Evolutionary conservation across 1,284 basidiomycete genomes (phyloP), one percentile per base, ranked within the genome.

Genomic region (Vanrija sp.): DNA sequence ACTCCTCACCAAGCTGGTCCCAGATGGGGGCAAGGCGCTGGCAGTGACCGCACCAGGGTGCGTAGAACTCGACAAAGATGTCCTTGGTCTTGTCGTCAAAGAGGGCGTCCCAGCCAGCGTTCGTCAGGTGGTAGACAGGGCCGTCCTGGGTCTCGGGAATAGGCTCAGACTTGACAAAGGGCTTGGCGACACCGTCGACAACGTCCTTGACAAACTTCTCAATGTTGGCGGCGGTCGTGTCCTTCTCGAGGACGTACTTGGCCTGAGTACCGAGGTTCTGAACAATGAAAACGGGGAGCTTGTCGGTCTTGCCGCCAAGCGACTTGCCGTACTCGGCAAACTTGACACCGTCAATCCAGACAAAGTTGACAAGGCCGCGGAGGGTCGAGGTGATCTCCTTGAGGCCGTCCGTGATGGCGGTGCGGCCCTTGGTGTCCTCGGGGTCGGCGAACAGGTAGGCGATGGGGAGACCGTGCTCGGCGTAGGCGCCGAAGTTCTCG

Each of bases 41-140:
- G 63, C 75, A 76, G 61, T 77, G 75, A 38, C 75, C 75, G 62
- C 80, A 96, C 95, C 96, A 98, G 52, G 91, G 86, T 52, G 95
- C 96, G 73, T 92, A 98, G 79, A 96, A 94, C 79, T 98, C 96
- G 67, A 97, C 82, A 66, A 99, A 93, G 67, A 97, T 87, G 76
- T 98, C 95, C 81, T 96, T 97, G 55, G 81, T 79, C 55, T 93
- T 87, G 72, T 97, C 89, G 61, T 85, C 86, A 43, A 91, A 86
- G 52, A 95, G 80, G 54, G 89, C 79, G 6, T 98, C 90, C 68
- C 97, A 98, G 67, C 89, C 85, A 76, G 91, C 88, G 63, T 91
- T 86, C 53, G 98, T 95, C 42, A 99, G 81, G 46, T 82, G 84
- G 78, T 85, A 88, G 50, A 96, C 93, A 52, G 83, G 82, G 72